Evolutionary conservation across 2,329 filamentous ascomycete genomes (phyloP).

Genomic region (Dactylellina leptospora): DNA sequence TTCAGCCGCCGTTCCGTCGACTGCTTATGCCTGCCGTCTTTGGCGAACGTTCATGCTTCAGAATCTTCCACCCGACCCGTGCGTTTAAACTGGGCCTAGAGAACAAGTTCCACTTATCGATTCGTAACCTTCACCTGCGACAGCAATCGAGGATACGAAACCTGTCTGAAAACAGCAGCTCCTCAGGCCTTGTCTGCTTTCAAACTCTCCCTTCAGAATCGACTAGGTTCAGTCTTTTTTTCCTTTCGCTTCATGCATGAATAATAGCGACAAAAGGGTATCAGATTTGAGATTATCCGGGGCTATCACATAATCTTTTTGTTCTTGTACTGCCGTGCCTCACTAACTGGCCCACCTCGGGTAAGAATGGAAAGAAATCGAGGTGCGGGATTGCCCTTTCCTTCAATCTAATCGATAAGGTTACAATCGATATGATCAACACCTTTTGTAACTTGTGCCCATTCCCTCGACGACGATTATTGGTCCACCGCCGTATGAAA

Average conservation of each 20-base stretch:
- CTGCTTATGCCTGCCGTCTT: conserved; percentile 51
- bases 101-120: not conserved
- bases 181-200: not conserved
- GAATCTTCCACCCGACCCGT: conserved; percentile 42
- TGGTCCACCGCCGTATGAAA: conserved; percentile 4
- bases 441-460: not conserved
- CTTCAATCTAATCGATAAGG: conserved; percentile 51
- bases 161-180: conserved; percentile 41
- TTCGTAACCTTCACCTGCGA: conserved; percentile 27
- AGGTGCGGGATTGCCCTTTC: not conserved
- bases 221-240: not conserved
- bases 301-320: conserved; percentile 17
- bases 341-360: conserved; percentile 15
- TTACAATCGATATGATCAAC: conserved; percentile 10
- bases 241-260: not conserved
- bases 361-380: not conserved
- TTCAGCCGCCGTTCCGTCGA: conserved; percentile 49
- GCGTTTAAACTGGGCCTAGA: conserved; percentile 12
- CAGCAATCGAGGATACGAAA: conserved; percentile 35
- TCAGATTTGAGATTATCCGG: conserved; percentile 48
- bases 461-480: conserved; percentile 9
- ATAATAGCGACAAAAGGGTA: not conserved
- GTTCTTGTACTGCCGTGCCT: conserved; percentile 12
- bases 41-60: conserved; percentile 44
- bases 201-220: conserved; percentile 10